Evolutionary conservation across 2,329 filamentous ascomycete species (phyloP).

Genomic region (Microthyrium microscopicum): DNA sequence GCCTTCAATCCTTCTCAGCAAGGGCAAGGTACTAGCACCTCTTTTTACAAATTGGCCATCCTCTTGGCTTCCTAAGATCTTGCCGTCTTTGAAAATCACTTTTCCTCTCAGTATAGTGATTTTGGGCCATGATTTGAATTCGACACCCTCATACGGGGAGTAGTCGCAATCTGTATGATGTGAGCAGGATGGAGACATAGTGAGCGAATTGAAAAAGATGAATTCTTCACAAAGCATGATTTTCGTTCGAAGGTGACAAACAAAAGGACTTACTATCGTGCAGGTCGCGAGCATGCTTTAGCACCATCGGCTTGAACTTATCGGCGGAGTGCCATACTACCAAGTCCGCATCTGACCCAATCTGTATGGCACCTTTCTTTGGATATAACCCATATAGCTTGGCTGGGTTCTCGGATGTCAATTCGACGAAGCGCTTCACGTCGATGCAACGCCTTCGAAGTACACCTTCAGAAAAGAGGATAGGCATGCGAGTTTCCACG

Average conservation of each 20-base stretch:
- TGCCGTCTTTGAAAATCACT: slow-evolving; percentile 41
- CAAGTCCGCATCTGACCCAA: slow-evolving; percentile 40
- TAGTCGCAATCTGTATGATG: slow-evolving; percentile 47
- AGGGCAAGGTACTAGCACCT: slow-evolving; percentile 22
- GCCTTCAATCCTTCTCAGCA: too few species aligned
- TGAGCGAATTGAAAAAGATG: too few species aligned
- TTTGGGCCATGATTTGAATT: slow-evolving; percentile 43
- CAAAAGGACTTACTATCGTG: too few species aligned
- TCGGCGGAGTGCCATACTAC: slow-evolving; percentile 39
- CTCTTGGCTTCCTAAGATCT: slow-evolving; percentile 31
- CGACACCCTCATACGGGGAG: slow-evolving; percentile 42
- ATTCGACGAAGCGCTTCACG: slow-evolving; percentile 35
- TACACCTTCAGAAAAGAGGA: slow-evolving; percentile 22
- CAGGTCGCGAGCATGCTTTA: slow-evolving; percentile 36
- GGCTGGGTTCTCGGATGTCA: slow-evolving; percentile 38
- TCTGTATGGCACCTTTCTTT: slow-evolving; percentile 32
- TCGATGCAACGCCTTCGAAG: slow-evolving; percentile 25
- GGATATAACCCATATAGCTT: slow-evolving; percentile 41
- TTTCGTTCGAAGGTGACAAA: too few species aligned
- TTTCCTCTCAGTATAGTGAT: slow-evolving; percentile 42
- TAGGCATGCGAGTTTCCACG: slow-evolving; percentile 37
- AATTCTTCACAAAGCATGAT: too few species aligned
- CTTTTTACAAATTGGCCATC: slow-evolving; percentile 34
- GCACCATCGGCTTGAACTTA: slow-evolving; percentile 23
- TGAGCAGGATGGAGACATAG: too few species aligned